Percentiles rank a stretch among this genome's conserved stretches.
Evolutionary conservation across 1,139 yeast genomes (phyloP).

Genomic region (Geotrichum macrosporum): DNA sequence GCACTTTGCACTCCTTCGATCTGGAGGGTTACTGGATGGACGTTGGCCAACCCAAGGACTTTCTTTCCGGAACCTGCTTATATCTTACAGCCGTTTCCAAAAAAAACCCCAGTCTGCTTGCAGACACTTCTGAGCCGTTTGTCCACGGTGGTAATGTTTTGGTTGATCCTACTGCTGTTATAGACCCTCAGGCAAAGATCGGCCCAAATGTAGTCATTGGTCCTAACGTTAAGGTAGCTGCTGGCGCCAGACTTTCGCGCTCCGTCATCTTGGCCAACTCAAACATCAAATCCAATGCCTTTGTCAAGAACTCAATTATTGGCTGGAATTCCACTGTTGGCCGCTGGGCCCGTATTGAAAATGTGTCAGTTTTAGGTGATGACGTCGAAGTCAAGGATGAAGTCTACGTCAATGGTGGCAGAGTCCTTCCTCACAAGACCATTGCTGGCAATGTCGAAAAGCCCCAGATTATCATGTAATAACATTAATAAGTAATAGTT

Average conservation of each 20-base stretch:
- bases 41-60: constrained; percentile 99
- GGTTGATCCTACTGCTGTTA: constrained; percentile 91
- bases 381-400: constrained; percentile 98
- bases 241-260: constrained; percentile 97
- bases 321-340: constrained; percentile 99
- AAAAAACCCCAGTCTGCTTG: constrained; percentile 68
- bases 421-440: constrained; percentile 97
- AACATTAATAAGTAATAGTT: no score
- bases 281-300: constrained; percentile 92
- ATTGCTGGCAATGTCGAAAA: constrained; percentile 94
- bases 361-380: constrained; percentile 96
- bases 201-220: constrained; percentile 99
- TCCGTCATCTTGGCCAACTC: constrained; percentile 91
- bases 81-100: constrained; percentile 84
- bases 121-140: constrained; percentile 56
- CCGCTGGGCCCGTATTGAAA: constrained; percentile 98
- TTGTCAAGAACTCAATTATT: constrained; percentile 95
- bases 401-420: constrained; percentile 98
- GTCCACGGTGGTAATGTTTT: constrained; percentile 92
- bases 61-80: constrained; percentile 91
- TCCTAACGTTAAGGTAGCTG: constrained; percentile 93
- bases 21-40: constrained; percentile 99
- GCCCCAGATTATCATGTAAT: constrained; percentile 93
- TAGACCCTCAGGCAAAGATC: constrained; percentile 87
- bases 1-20: constrained; percentile 89